These are phyloP conservation scores for Pistacia vera DNA, from an alignment of 345 rosid species.

Conservation along the genomic window DNA sequence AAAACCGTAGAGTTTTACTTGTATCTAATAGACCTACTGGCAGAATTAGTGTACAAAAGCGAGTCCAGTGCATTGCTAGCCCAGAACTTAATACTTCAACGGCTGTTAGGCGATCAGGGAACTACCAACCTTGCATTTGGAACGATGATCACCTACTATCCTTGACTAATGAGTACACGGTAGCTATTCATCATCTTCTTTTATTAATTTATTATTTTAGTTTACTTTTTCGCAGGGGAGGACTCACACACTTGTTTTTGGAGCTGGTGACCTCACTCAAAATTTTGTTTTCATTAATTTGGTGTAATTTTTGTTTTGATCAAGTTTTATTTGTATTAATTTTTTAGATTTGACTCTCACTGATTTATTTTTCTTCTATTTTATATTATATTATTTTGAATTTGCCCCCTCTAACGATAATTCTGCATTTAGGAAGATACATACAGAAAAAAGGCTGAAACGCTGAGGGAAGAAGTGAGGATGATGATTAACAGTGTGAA, in stretches of 20 bases:
- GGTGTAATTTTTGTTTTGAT: too few species aligned
- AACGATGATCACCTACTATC: conserved; percentile 2
- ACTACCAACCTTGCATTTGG: conserved; percentile 12
- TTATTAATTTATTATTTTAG: too few species aligned
- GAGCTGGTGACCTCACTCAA: too few species aligned
- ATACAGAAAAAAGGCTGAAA: not conserved
- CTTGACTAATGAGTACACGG: conserved; percentile 1
- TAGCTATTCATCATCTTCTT: not conserved
- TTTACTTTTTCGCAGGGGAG: too few species aligned
- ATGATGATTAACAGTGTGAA: not conserved
- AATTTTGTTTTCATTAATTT: too few species aligned
- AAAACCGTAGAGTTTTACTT: too few species aligned
- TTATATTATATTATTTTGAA: too few species aligned
- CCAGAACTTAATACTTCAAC: not conserved
- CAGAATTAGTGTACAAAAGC: not conserved
- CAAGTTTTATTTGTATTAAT: too few species aligned
- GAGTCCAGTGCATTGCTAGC: not conserved
- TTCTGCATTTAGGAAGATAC: not conserved
- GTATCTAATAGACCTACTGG: not conserved
- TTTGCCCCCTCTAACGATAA: not conserved
- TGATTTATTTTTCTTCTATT: too few species aligned
- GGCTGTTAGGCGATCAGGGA: not conserved
- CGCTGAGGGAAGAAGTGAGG: not conserved
- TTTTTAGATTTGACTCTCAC: too few species aligned
- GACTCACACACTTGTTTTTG: too few species aligned